phyloP scores from a whole-genome alignment of 176 grass and related monocot species.

The Ampelocalamus luodianensis region DNA sequence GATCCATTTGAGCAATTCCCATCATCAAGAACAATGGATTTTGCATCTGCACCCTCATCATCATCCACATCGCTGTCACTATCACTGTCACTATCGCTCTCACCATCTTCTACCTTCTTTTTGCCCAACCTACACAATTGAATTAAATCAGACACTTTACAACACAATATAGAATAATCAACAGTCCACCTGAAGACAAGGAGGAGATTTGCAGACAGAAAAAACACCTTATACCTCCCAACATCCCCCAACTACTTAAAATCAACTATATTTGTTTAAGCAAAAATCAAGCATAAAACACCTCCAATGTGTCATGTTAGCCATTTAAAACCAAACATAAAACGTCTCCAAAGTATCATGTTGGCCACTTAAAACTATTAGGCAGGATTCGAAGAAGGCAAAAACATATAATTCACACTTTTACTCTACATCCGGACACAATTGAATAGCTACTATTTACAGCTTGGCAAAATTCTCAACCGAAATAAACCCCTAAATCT shows the following conservation, averaged over 20 bases:
- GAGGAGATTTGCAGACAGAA: background rate
- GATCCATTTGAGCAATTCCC: conserved; percentile 63
- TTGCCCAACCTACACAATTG: conserved; percentile 80
- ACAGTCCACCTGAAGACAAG: background rate
- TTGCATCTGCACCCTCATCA: conserved; percentile 48
- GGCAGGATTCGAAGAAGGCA: background rate
- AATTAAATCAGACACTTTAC: conserved; percentile 24
- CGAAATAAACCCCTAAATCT: background rate
- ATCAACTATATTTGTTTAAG: background rate
- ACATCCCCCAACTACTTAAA: conserved; percentile 14
- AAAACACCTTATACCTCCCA: conserved; percentile 12
- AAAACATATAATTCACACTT: background rate
- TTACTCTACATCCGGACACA: background rate
- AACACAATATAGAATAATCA: conserved; percentile 10
- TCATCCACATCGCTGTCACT: conserved; percentile 67
- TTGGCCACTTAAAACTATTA: conserved; percentile 4
- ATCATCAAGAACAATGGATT: conserved; percentile 66
- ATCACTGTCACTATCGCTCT: conserved; percentile 65
- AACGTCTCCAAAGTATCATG: background rate
- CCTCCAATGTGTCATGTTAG: background rate
- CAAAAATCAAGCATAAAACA: background rate
- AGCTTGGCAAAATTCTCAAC: background rate
- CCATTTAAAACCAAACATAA: background rate
- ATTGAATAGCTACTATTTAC: background rate
- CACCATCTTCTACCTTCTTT: conserved; percentile 72